phyloP scores from a whole-genome alignment of 352 stramenopile genomes.

The Phytophthora cajani region DNA sequence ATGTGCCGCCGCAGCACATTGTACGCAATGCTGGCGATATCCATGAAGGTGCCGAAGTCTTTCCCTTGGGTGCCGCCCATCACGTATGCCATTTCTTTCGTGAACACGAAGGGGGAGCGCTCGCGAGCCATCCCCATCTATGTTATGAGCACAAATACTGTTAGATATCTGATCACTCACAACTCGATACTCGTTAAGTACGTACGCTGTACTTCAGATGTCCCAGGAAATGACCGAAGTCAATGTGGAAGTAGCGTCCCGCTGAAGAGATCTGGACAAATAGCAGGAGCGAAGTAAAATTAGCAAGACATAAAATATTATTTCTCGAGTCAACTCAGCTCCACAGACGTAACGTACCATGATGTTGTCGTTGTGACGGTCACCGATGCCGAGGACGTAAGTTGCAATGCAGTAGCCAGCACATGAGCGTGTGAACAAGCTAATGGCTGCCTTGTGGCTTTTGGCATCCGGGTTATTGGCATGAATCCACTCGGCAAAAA shows the following conservation, averaged over 20 bases:
- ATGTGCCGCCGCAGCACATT: conserved; percentile 86
- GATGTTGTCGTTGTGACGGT: conserved; percentile 97
- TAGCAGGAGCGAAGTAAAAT: neutral
- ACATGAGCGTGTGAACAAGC: conserved; percentile 88
- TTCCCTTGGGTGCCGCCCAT: conserved; percentile 78
- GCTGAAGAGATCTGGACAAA: conserved; percentile 61
- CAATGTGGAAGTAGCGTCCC: conserved; percentile 90
- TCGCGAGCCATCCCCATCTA: conserved; percentile 85
- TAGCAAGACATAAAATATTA: neutral
- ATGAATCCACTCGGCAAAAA: conserved; percentile 86
- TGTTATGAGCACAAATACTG: neutral
- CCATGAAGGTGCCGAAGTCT: conserved; percentile 77
- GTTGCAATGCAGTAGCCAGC: conserved; percentile 95
- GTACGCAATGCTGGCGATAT: conserved; percentile 78
- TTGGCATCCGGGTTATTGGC: conserved; percentile 78
- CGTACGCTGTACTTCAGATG: conserved; percentile 86
- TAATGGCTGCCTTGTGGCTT: conserved; percentile 72
- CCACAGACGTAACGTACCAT: conserved; percentile 72
- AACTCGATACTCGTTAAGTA: neutral
- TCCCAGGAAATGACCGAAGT: conserved; percentile 89
- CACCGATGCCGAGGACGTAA: conserved; percentile 94
- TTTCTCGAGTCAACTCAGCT: neutral
- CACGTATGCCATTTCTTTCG: conserved; percentile 88
- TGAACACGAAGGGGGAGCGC: conserved; percentile 90
- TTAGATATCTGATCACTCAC: neutral